phyloP scores from a whole-genome alignment of 495 filamentous ascomycete genomes.

The Rhizodiscina lignyota region DNA sequence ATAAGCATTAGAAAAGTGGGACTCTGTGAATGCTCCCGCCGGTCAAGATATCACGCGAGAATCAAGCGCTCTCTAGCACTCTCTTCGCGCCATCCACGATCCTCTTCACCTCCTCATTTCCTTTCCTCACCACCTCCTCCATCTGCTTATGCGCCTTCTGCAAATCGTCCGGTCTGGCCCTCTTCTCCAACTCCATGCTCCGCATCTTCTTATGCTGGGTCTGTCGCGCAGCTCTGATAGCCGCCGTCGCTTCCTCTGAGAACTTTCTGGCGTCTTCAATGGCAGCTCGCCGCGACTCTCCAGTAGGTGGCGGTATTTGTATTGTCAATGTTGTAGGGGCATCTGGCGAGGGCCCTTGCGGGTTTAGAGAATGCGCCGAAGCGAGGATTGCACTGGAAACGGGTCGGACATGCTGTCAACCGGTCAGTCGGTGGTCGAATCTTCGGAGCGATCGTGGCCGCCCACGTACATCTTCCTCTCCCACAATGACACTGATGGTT shows the following conservation, averaged over 20 bases:
- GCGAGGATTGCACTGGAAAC: conserved; percentile 52
- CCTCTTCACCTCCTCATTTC: conserved; percentile 47
- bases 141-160: conserved; percentile 40
- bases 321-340: conserved; percentile 57
- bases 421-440: neutral
- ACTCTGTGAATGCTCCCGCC: too few relatives aligned
- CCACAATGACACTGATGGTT: conserved; percentile 45
- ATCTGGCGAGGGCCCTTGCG: conserved; percentile 43
- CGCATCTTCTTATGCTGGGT: conserved; percentile 49
- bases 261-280: conserved; percentile 40
- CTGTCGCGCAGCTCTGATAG: conserved; percentile 36
- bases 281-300: conserved; percentile 37
- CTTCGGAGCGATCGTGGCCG: neutral
- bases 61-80: conserved; percentile 35
- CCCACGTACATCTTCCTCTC: conserved; percentile 39
- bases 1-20: too few relatives aligned
- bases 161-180: conserved; percentile 47
- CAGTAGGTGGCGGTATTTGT: conserved; percentile 50
- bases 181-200: conserved; percentile 36
- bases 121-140: conserved; percentile 60
- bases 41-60: too few relatives aligned
- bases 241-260: conserved; percentile 37
- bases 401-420: conserved; percentile 45
- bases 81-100: conserved; percentile 50
- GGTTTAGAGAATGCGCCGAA: conserved; percentile 53